phyloP scores from a whole-genome alignment of 257 asterid genomes.

The Nicotiana obtusifolia region DNA sequence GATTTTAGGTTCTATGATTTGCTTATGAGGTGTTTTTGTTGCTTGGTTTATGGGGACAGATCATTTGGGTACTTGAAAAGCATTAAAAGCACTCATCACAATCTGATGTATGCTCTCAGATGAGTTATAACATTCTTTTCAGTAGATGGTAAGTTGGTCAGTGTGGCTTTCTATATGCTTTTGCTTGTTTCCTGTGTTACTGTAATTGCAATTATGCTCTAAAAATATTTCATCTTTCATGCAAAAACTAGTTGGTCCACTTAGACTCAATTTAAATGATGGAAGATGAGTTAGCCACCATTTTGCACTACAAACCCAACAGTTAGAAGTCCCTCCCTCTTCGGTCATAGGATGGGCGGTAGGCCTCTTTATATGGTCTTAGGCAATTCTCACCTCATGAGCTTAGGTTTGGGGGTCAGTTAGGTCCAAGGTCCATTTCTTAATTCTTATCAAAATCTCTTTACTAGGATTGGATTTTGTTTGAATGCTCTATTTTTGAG shows the following conservation, averaged over 20 bases:
- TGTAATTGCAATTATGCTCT: not conserved
- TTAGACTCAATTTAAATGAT: not conserved
- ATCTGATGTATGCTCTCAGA: not conserved
- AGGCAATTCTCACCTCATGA: too few species aligned
- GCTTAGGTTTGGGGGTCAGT: too few species aligned
- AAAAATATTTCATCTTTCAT: not conserved
- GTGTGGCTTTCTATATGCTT: not conserved
- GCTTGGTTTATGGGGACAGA: conserved; percentile 1
- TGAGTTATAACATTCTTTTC: not conserved
- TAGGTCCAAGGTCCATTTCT: too few species aligned
- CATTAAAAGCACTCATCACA: not conserved
- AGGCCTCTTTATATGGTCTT: too few species aligned
- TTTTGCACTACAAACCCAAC: not conserved
- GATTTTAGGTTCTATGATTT: not conserved
- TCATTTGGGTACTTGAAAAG: conserved; percentile 10
- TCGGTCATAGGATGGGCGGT: too few species aligned
- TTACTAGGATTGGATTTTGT: not conserved
- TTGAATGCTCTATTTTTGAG: not conserved
- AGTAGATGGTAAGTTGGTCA: not conserved
- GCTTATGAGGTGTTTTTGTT: not conserved
- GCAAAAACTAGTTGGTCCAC: not conserved
- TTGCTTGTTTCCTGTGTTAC: not conserved
- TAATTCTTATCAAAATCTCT: not conserved
- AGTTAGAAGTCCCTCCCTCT: too few species aligned
- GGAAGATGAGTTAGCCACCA: not conserved